Percentiles rank a stretch among this genome's conserved stretches.
phyloP scores from a whole-genome alignment of 2,329 filamentous ascomycete species.

The Stagonosporopsis tanaceti region DNA sequence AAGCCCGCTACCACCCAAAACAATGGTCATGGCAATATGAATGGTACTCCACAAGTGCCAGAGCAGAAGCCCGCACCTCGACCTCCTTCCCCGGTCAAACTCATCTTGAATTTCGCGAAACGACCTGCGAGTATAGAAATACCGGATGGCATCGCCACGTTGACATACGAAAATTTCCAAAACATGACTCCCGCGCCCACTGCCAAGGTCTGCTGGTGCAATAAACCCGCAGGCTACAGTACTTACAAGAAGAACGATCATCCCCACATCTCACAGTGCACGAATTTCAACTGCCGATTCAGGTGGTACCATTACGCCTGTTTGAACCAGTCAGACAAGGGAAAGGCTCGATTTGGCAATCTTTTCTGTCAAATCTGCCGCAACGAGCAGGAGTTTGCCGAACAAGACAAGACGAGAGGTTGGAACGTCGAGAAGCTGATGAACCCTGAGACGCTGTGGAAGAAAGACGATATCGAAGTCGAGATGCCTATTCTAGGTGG shows the following conservation, averaged over 20 bases:
- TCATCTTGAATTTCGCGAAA: slow-evolving; percentile 2
- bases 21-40: background rate
- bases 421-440: background rate
- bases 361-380: slow-evolving; percentile 22
- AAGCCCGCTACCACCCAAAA: background rate
- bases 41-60: background rate
- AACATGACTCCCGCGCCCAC: background rate
- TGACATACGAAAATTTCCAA: slow-evolving; percentile 4
- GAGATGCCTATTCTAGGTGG: background rate
- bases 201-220: slow-evolving; percentile 30
- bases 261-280: slow-evolving; percentile 27
- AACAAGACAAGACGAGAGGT: background rate
- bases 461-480: background rate
- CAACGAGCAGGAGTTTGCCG: slow-evolving; percentile 13
- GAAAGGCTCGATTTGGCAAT: slow-evolving; percentile 16
- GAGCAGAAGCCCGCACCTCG: background rate
- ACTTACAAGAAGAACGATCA: background rate
- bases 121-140: background rate
- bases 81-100: background rate
- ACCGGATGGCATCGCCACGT: background rate
- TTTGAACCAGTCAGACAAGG: slow-evolving; percentile 25
- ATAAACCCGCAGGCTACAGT: slow-evolving; percentile 19
- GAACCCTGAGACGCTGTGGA: background rate
- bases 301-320: slow-evolving; percentile 35
- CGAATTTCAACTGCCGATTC: slow-evolving; percentile 23